Evolutionary conservation across 371 early-diverging fungal species (phyloP).

Genomic region (Mortierella sp.): DNA sequence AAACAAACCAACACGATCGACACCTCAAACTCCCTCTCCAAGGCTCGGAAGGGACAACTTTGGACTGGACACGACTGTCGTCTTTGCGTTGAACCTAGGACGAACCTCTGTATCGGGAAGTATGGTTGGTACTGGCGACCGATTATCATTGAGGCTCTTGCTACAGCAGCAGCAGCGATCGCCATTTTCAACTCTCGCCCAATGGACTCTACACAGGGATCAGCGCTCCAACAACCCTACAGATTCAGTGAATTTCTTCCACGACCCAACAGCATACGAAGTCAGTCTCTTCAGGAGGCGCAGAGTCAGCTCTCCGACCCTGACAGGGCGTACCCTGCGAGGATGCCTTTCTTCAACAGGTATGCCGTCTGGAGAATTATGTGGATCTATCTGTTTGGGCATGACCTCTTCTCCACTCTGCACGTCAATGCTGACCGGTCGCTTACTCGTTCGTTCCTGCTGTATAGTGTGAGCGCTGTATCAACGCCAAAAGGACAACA

Average conservation of each 20-base stretch:
- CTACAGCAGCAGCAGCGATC: conserved; percentile 52
- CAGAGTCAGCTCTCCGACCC: neutral
- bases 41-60: neutral
- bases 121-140: conserved; percentile 38
- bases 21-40: neutral
- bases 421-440: conserved; percentile 11
- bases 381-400: conserved; percentile 7
- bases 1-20: conserved; percentile 1
- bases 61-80: conserved; percentile 4
- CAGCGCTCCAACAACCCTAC: neutral
- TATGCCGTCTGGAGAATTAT: conserved; percentile 12
- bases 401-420: conserved; percentile 10
- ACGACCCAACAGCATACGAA: neutral
- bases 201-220: neutral
- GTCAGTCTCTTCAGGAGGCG: neutral
- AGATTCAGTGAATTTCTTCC: conserved; percentile 29
- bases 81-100: conserved; percentile 27
- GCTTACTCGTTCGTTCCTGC: neutral
- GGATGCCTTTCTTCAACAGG: conserved; percentile 8
- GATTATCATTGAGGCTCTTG: conserved; percentile 38
- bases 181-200: conserved; percentile 25
- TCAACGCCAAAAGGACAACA: neutral
- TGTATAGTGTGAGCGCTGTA: neutral
- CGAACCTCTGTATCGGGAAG: conserved; percentile 34
- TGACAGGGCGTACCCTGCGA: neutral